A percentile compares a stretch with the other conserved stretches of the same genome.
Evolutionary conservation across 163 green algal genomes (phyloP).

Genomic region (Scenedesmus sp.): DNA sequence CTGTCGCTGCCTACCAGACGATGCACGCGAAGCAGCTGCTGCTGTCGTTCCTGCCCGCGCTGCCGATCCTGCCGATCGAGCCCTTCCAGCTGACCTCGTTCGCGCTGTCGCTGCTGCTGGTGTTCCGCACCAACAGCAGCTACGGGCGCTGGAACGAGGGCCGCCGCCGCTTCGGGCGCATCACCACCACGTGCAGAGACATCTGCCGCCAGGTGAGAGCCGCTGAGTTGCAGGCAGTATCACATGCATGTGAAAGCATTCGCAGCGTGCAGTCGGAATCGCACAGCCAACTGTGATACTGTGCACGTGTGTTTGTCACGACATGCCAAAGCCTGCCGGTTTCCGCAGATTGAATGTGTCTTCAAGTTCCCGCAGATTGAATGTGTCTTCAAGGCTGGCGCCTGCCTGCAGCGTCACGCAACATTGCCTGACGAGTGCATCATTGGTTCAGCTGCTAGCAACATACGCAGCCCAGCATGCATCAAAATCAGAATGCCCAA

Average conservation of each 20-base stretch:
- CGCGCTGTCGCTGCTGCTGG: constrained; percentile 84
- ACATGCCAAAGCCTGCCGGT: background rate
- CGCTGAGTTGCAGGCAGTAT: background rate
- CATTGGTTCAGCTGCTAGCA: too few relatives aligned
- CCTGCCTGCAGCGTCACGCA: background rate
- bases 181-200: constrained; percentile 61
- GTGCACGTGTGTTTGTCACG: too few relatives aligned
- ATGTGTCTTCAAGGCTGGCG: too few relatives aligned
- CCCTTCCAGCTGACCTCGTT: constrained; percentile 80
- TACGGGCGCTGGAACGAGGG: constrained; percentile 67
- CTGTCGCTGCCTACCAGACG: constrained; percentile 36
- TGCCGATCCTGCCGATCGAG: constrained; percentile 63
- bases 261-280: background rate
- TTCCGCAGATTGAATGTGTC: too few relatives aligned
- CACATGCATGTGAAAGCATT: background rate
- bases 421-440: background rate
- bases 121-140: constrained; percentile 67
- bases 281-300: too few relatives aligned
- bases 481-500: too few relatives aligned
- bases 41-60: constrained; percentile 47
- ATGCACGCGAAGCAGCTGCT: constrained; percentile 44
- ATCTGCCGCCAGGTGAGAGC: constrained; percentile 60
- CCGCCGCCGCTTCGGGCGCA: constrained; percentile 59
- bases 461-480: too few relatives aligned
- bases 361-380: too few relatives aligned